A percentile compares a stretch with the other conserved stretches of the same genome.
These are phyloP conservation scores for Davidsoniella neocaledoniae DNA, from an alignment of 2,329 filamentous ascomycete species.

Conservation along the genomic window DNA sequence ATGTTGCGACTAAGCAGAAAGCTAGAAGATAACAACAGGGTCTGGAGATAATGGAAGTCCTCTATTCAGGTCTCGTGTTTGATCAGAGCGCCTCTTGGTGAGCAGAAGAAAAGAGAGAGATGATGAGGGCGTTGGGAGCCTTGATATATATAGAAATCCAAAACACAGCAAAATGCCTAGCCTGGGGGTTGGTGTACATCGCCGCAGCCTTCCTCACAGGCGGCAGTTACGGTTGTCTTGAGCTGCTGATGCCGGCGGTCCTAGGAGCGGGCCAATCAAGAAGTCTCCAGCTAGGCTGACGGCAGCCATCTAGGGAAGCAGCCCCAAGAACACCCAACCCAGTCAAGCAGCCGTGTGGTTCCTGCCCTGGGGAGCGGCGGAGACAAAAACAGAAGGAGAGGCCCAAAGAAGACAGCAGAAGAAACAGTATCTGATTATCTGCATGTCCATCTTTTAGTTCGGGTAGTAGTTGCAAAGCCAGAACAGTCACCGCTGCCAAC, in stretches of 20 bases:
- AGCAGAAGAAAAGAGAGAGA: not conserved
- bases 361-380: too few relatives aligned
- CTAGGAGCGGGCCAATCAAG: not conserved
- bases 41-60: not conserved
- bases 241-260: not conserved
- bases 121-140: not conserved
- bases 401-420: too few relatives aligned
- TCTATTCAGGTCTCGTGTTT: not conserved
- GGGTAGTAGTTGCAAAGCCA: too few relatives aligned
- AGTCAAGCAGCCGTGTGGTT: too few relatives aligned
- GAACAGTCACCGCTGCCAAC: too few relatives aligned
- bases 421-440: too few relatives aligned
- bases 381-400: too few relatives aligned
- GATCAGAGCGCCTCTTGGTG: constrained; percentile 7
- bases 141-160: constrained; percentile 5
- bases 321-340: too few relatives aligned
- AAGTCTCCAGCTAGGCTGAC: constrained; percentile 1
- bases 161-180: not conserved
- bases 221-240: not conserved
- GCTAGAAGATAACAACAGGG: constrained; percentile 3
- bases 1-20: not conserved
- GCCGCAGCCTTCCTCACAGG: not conserved
- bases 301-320: not conserved
- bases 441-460: too few relatives aligned
- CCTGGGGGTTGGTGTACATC: not conserved